Evolutionary conservation across 768 basidiomycete species (phyloP).

Genomic region (Boletus rex-veris): DNA sequence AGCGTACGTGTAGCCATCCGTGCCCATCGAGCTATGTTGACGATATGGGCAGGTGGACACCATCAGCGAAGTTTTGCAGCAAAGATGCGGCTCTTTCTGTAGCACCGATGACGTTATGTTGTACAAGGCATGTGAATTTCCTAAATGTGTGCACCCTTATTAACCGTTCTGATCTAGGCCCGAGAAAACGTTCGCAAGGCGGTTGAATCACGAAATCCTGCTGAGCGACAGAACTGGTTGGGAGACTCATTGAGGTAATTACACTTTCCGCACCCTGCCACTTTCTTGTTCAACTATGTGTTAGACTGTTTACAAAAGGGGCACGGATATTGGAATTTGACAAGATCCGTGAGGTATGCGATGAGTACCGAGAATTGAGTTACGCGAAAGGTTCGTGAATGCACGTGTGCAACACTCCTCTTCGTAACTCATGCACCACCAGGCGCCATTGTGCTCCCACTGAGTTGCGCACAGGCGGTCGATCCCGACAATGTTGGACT

Average conservation of each 20-base stretch:
- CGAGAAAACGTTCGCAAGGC: conserved; percentile 92
- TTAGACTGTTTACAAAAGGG: conserved; percentile 84
- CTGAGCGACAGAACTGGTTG: conserved; percentile 75
- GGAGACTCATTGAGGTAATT: conserved; percentile 81
- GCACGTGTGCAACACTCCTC: background rate
- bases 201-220: conserved; percentile 68
- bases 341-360: conserved; percentile 79
- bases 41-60: conserved; percentile 73
- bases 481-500: conserved; percentile 75
- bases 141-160: background rate
- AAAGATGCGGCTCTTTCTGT: conserved; percentile 95
- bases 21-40: conserved; percentile 1
- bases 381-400: conserved; percentile 70
- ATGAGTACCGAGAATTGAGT: conserved; percentile 83
- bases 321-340: conserved; percentile 80
- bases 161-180: conserved; percentile 49
- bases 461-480: conserved; percentile 74
- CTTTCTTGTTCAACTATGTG: conserved; percentile 4
- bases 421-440: conserved; percentile 1
- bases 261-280: background rate
- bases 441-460: conserved; percentile 85
- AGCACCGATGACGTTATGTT: conserved; percentile 97
- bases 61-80: conserved; percentile 91
- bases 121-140: conserved; percentile 67
- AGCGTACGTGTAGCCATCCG: conserved; percentile 53